These are phyloP conservation scores for Kurtzmaniella quercitrusa DNA, from an alignment of 1,139 yeast species.

Conservation along the genomic window DNA sequence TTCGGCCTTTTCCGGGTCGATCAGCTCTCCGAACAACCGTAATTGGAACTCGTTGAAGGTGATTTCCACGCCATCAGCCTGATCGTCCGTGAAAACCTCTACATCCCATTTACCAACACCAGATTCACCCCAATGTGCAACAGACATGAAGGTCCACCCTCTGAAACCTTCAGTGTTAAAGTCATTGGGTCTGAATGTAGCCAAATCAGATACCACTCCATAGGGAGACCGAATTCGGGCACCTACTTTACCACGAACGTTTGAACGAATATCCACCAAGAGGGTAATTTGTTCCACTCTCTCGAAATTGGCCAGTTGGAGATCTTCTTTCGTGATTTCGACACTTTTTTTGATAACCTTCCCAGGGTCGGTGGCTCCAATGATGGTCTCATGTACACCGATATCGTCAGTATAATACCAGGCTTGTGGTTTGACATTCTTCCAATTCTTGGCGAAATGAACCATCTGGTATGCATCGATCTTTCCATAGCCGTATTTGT, in stretches of 20 bases:
- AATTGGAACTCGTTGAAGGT: constrained; percentile 68
- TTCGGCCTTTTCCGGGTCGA: constrained; percentile 58
- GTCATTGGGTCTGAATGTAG: constrained; percentile 67
- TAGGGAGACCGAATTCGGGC: constrained; percentile 68
- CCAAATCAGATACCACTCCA: constrained; percentile 71
- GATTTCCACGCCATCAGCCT: constrained; percentile 28
- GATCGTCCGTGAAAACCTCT: constrained; percentile 41
- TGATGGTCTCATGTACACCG: constrained; percentile 23
- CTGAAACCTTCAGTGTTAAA: constrained; percentile 52
- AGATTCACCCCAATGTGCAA: constrained; percentile 94
- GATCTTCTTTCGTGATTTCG: constrained; percentile 43
- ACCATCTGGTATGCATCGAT: constrained; percentile 80
- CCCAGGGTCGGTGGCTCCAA: constrained; percentile 15
- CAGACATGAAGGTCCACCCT: constrained; percentile 95
- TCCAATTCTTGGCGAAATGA: constrained; percentile 72
- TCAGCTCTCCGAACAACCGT: constrained; percentile 76
- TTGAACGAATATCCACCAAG: constrained; percentile 63
- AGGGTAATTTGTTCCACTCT: constrained; percentile 84
- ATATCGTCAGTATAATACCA: constrained; percentile 59
- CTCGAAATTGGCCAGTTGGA: constrained; percentile 58
- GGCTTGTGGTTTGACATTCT: constrained; percentile 83
- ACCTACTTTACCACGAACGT: constrained; percentile 65
- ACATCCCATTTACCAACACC: constrained; percentile 84
- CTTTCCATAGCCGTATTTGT: constrained; percentile 89
- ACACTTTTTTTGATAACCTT: constrained; percentile 38